Conservation (phyloP, 75 land plant genomes). For the Azolla pinnata region DNA sequence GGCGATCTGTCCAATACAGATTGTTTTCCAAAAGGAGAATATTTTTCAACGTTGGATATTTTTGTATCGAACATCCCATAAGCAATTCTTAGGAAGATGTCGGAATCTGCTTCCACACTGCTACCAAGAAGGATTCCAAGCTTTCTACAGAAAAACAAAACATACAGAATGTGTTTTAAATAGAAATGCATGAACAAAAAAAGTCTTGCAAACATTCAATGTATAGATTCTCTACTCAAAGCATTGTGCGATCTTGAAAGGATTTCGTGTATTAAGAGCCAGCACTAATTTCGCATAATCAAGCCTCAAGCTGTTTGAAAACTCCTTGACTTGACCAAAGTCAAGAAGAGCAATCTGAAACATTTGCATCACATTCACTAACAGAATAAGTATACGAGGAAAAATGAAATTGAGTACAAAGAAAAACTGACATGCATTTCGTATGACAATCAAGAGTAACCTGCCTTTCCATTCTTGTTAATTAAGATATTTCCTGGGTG, state of each 20-base stretch:
- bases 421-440: background rate
- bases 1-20: constrained; percentile 58
- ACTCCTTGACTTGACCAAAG: constrained; percentile 95
- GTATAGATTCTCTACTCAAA: constrained; percentile 62
- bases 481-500: constrained; percentile 95
- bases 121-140: constrained; percentile 57
- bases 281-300: constrained; percentile 71
- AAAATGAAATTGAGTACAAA: too few species aligned
- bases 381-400: background rate
- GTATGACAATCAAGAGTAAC: constrained; percentile 6
- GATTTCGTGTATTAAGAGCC: constrained; percentile 64
- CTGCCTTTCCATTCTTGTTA: constrained; percentile 74
- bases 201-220: too few species aligned
- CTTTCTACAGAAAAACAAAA: too few species aligned
- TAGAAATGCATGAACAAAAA: background rate
- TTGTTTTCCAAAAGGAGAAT: constrained; percentile 63
- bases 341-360: constrained; percentile 80
- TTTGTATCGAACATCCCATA: constrained; percentile 80
- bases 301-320: constrained; percentile 55
- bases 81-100: constrained; percentile 48
- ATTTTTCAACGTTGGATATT: constrained; percentile 58
- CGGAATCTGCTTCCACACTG: constrained; percentile 36
- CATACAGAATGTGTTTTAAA: too few species aligned
- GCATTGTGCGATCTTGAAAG: constrained; percentile 35
- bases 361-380: background rate